Percentiles rank a stretch among this genome's conserved stretches.
These are phyloP conservation scores for Quercus suber DNA, from an alignment of 306 rosid genomes.

Conservation along the genomic window DNA sequence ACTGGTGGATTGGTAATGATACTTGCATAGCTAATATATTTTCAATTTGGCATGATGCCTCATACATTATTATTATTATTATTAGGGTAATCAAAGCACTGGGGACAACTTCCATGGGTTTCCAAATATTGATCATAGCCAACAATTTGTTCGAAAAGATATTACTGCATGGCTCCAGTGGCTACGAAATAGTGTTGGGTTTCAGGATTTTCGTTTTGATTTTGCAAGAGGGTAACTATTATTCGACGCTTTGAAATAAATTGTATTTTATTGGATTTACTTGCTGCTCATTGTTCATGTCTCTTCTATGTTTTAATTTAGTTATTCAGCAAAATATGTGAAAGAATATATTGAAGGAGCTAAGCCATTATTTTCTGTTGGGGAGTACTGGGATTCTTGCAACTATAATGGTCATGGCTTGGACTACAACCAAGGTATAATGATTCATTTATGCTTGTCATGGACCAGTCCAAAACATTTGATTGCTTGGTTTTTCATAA, in stretches of 20 bases:
- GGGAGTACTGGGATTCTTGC: constrained; percentile 94
- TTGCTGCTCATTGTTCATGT: constrained; percentile 2
- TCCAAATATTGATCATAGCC: constrained; percentile 87
- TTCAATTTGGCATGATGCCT: constrained; percentile 6
- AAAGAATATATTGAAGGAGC: constrained; percentile 85
- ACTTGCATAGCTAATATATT: not conserved
- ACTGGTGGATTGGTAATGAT: constrained; percentile 79
- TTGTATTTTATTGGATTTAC: not conserved
- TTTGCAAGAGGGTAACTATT: constrained; percentile 75
- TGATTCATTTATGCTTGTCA: not conserved
- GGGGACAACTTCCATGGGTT: constrained; percentile 81
- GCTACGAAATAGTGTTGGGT: constrained; percentile 65
- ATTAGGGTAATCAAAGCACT: constrained; percentile 67
- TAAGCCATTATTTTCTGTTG: constrained; percentile 76
- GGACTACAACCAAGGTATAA: constrained; percentile 86
- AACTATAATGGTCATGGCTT: constrained; percentile 57
- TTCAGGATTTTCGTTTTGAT: constrained; percentile 93
- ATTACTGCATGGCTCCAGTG: constrained; percentile 75
- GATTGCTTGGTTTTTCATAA: not conserved
- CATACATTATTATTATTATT: not conserved
- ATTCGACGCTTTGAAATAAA: not conserved
- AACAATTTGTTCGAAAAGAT: constrained; percentile 81
- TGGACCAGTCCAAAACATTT: not conserved
- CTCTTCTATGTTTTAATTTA: constrained; percentile 20
- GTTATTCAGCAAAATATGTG: constrained; percentile 79